These are phyloP conservation scores for Elongisporangium prolatum DNA, from an alignment of 352 stramenopile genomes.

Conservation along the genomic window DNA sequence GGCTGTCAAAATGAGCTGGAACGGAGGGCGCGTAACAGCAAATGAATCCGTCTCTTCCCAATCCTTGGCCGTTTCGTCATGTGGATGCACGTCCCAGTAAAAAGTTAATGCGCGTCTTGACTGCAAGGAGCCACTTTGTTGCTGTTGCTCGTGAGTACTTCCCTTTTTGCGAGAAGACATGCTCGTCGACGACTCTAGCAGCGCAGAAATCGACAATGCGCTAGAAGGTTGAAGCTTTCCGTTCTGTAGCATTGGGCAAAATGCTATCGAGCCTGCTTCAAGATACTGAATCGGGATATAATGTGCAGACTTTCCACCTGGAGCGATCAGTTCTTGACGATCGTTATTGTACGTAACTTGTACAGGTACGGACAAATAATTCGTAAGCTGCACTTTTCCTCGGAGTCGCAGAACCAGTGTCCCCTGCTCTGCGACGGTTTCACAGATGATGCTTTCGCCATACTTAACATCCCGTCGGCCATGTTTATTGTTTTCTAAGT, in stretches of 20 bases:
- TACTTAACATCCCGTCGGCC: slow-evolving; percentile 7
- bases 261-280: slow-evolving; percentile 60
- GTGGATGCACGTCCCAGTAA: slow-evolving; percentile 3
- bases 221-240: slow-evolving; percentile 57
- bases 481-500: slow-evolving; percentile 53
- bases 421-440: slow-evolving; percentile 81
- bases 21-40: slow-evolving; percentile 50
- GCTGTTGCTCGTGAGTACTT: not conserved
- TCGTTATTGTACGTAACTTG: slow-evolving; percentile 76
- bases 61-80: not conserved
- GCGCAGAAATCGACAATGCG: slow-evolving; percentile 45
- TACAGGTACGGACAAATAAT: slow-evolving; percentile 66
- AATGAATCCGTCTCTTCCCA: slow-evolving; percentile 32
- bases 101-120: not conserved
- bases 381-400: slow-evolving; percentile 73
- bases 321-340: slow-evolving; percentile 43
- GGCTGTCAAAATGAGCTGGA: slow-evolving; percentile 71
- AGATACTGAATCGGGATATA: slow-evolving; percentile 83
- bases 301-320: slow-evolving; percentile 39
- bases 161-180: not conserved
- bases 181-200: slow-evolving; percentile 32
- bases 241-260: slow-evolving; percentile 57
- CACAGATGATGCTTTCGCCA: slow-evolving; percentile 77
- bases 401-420: slow-evolving; percentile 77
- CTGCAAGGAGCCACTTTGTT: slow-evolving; percentile 13